These are phyloP conservation scores for Calonectria multiphialidica DNA, from an alignment of 2,329 filamentous ascomycete genomes.

Conservation along the genomic window DNA sequence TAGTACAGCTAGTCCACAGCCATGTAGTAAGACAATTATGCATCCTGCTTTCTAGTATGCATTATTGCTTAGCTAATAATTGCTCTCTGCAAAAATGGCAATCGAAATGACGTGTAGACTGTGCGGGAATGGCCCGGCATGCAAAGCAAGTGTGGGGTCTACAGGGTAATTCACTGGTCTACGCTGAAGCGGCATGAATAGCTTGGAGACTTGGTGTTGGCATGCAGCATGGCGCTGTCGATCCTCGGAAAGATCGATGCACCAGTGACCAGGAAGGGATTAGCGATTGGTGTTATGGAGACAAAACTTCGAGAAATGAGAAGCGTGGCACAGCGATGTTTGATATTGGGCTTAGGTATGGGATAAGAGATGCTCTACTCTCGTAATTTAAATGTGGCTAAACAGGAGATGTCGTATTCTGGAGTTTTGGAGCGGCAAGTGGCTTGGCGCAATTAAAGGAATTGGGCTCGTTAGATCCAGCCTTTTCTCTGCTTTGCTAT, in stretches of 20 bases:
- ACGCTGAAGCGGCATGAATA: not conserved
- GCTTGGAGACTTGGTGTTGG: not conserved
- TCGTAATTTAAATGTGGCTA: not conserved
- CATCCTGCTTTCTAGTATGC: not conserved
- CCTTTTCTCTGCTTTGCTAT: not conserved
- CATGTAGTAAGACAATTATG: not conserved
- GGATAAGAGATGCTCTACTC: not conserved
- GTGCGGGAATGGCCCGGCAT: not conserved
- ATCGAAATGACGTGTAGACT: not conserved
- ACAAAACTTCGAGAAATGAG: too few relatives aligned
- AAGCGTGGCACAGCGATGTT: not conserved
- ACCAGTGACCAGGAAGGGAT: too few relatives aligned
- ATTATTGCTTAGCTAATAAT: not conserved
- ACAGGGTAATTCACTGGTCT: not conserved
- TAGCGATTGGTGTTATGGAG: too few relatives aligned
- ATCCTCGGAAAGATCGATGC: not conserved
- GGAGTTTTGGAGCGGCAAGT: not conserved
- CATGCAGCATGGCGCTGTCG: not conserved
- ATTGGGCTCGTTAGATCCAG: not conserved
- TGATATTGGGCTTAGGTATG: not conserved
- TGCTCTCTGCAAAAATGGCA: not conserved
- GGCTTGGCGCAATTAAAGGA: not conserved
- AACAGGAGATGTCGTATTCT: not conserved
- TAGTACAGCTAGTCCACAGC: not conserved
- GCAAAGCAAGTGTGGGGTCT: not conserved